phyloP scores from a whole-genome alignment of 2,329 filamentous ascomycete species.

The Aspergillus fischeri region DNA sequence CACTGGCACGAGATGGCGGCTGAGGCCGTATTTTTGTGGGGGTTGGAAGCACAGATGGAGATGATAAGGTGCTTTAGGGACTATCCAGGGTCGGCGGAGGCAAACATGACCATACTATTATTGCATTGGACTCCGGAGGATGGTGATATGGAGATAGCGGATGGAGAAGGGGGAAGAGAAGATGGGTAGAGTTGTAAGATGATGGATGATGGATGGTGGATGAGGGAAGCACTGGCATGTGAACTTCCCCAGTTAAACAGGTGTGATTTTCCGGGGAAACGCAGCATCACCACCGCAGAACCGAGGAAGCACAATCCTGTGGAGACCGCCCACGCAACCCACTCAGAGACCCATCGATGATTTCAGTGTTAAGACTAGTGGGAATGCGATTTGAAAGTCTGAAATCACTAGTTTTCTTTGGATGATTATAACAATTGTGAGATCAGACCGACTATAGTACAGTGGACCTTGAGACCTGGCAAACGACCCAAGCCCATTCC shows the following conservation, averaged over 20 bases:
- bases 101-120: conserved; percentile 15
- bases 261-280: neutral
- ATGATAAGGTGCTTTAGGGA: conserved; percentile 3
- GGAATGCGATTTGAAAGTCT: neutral
- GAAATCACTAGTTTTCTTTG: neutral
- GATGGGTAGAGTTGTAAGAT: neutral
- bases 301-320: neutral
- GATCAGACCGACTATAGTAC: neutral
- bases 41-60: neutral
- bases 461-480: neutral
- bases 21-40: conserved; percentile 2
- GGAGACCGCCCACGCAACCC: neutral
- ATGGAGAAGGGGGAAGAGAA: neutral
- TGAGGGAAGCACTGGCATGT: conserved; percentile 13
- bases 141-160: neutral
- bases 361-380: neutral
- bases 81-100: conserved; percentile 20
- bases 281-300: neutral
- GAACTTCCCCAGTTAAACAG: conserved; percentile 4
- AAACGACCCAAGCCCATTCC: neutral
- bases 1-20: conserved; percentile 8
- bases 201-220: neutral
- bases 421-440: neutral
- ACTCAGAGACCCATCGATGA: neutral
- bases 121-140: neutral